Evolutionary conservation across 148 eudicot species (phyloP), one percentile per base, ranked within the genome.

Genomic region (Salicornia ramosissima): DNA sequence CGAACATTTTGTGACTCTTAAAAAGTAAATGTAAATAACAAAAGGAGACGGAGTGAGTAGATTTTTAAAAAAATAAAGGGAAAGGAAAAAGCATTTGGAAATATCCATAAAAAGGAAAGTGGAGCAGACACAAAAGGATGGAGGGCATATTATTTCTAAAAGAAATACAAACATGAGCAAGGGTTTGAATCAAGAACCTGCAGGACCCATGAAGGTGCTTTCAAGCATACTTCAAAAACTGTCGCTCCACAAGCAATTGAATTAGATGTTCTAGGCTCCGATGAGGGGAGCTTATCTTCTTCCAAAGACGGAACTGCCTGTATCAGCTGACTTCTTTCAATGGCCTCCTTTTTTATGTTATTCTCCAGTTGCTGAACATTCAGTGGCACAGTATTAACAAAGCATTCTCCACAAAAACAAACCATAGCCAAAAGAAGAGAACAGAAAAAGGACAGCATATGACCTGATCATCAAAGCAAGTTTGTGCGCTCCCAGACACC

Each of bases 381-480:
- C 46, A 50, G 36, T 39, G 4, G 29, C 26, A 42, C 34, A 64
- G 47, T 64, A 49, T 73, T 53, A 72, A 49, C 56, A 66, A 22
- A 36, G 49, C 5, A 21, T 36, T 55, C 62, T 46, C 47, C 50
- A 45, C 51, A 67, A 29, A 46, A 64, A 43, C 19, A 22, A 29
- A 26, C 33, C 22, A 55, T 45, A 16, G 69, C 15, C 24, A 56
- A 40, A 19, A 10, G 1, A 67, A 11, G 8, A 19, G 16, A 30
- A 21, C 58, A 36, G 24, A 49, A 19, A 19, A 40, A 33, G 13
- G 13, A 58, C 64, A 68, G 43, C 29, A n/a, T n/a, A 67, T 74
- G 72, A 90, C 98, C 96, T 84, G 98, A 77, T 93, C 94, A 77
- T 90, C 96, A 84, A 90, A 94, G 75, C 98, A 94, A n/a, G 97